Conservation (phyloP, 495 filamentous ascomycete species). For the Tuber microsphaerosporum region DNA sequence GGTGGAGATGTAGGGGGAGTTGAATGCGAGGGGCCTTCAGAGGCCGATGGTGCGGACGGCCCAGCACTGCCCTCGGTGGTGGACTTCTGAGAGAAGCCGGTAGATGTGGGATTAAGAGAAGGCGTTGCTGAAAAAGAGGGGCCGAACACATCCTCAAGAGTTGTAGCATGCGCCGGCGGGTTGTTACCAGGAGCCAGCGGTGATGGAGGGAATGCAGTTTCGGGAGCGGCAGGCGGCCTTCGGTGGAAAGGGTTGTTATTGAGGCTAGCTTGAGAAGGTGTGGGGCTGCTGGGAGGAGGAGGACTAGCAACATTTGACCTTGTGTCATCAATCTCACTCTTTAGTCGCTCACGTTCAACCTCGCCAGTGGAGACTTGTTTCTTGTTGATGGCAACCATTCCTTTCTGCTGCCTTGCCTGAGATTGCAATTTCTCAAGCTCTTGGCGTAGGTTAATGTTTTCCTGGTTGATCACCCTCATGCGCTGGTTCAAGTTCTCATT, state of each 20-base stretch:
- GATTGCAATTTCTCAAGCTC: slow-evolving; percentile 83
- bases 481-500: slow-evolving; percentile 79
- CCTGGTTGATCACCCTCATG: slow-evolving; percentile 71
- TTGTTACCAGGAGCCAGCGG: slow-evolving; percentile 47
- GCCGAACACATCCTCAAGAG: slow-evolving; percentile 87
- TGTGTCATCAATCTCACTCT: slow-evolving; percentile 61
- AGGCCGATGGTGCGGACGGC: slow-evolving; percentile 51
- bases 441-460: slow-evolving; percentile 73
- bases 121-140: slow-evolving; percentile 52
- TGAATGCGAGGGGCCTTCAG: slow-evolving; percentile 42
- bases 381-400: slow-evolving; percentile 92
- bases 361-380: slow-evolving; percentile 90
- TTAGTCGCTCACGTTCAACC: slow-evolving; percentile 74
- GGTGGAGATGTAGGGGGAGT: slow-evolving; percentile 60
- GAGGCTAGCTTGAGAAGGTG: slow-evolving; percentile 30
- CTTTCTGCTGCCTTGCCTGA: slow-evolving; percentile 88
- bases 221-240: slow-evolving; percentile 49
- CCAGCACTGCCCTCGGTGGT: slow-evolving; percentile 49
- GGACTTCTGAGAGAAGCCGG: slow-evolving; percentile 46
- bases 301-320: slow-evolving; percentile 45
- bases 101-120: slow-evolving; percentile 55
- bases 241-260: slow-evolving; percentile 40
- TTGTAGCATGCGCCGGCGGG: slow-evolving; percentile 54
- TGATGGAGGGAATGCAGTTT: slow-evolving; percentile 65
- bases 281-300: slow-evolving; percentile 43